Evolutionary conservation across 345 rosid genomes (phyloP).

Genomic region (Citrus mangshanensis): DNA sequence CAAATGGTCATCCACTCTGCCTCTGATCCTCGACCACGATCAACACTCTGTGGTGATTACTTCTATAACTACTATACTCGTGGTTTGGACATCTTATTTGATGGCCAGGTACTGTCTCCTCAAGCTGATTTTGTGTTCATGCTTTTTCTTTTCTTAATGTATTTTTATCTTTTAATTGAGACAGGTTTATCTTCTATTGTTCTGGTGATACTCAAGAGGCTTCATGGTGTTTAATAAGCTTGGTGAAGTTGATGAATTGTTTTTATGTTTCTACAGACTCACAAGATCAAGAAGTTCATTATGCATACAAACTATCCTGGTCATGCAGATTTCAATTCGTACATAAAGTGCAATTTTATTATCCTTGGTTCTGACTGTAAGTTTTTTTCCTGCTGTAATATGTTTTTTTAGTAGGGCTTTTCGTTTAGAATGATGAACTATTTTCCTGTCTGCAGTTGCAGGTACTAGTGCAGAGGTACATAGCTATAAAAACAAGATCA

Average conservation of each 20-base stretch:
- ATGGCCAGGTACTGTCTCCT: conserved; percentile 69
- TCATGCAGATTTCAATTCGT: conserved; percentile 95
- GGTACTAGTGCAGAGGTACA: conserved; percentile 45
- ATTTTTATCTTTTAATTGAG: neutral
- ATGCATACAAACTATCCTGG: conserved; percentile 97
- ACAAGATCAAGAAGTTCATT: conserved; percentile 89
- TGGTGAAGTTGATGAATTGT: conserved; percentile 10
- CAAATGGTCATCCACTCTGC: conserved; percentile 99
- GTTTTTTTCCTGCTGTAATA: conserved; percentile 8
- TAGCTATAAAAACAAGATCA: conserved; percentile 54
- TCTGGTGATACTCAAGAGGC: neutral
- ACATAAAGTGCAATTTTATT: conserved; percentile 88
- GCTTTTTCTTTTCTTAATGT: neutral
- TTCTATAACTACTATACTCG: conserved; percentile 95
- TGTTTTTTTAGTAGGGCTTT: neutral
- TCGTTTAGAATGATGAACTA: neutral
- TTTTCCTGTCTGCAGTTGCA: conserved; percentile 37
- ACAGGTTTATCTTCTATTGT: neutral
- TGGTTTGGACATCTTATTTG: conserved; percentile 92
- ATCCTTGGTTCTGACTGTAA: conserved; percentile 49
- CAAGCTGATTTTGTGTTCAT: neutral
- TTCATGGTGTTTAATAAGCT: neutral
- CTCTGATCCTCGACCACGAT: conserved; percentile 75
- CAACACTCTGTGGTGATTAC: conserved; percentile 90
- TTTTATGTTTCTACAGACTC: conserved; percentile 56